Base-by-base conservation (phyloP, 495 filamentous ascomycete species). In the Mytilinidion resinicola region DNA sequence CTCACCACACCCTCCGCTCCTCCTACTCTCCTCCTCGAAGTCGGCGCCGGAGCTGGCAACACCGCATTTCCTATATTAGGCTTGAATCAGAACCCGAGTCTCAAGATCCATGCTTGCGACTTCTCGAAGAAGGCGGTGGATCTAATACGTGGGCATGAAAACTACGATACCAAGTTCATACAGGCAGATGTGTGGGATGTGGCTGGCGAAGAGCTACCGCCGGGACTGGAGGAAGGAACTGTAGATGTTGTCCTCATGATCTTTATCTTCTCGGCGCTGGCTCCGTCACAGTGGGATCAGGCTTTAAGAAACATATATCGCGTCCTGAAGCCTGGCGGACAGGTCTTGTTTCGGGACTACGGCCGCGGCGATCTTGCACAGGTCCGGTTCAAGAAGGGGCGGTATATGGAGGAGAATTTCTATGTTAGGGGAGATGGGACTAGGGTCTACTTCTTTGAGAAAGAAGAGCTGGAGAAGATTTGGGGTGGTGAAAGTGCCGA, bases 391-490 rank as follows among this genome's bases (percentile, higher is more conserved):
- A 95, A 89, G 78, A 95, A 93, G 72, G 88, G 87, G 12, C 80
- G 93, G 50, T 96, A 89, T 66, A 76, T 98, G 69, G 87, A 86
- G 51, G 93, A 96, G 76, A 97, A 96, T 68, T 98, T 97, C 63
- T 98, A 98, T 72, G 85, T 96, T 36, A 78, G 93, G 11, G 93
- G 93, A 4, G 93, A 98, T 68, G 93, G 93, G 4, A 98, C 93
- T 8, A 83, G 93, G 20, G 93, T 98, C 7, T 98, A 96, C 71
- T 98, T 98, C 72, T 97, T 98, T 66, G 90, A 95, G 35, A 78
- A 83, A 70, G 85, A 90, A 21, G 85, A 98, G 71, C 73, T 98
- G 60, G 76, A 78, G 36, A 67, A 81, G 37, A 91, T 96, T 55
- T 98, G 92, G 87, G 73, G 78, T n/a, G 79, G 73, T 0, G 51